Evolutionary conservation across 495 filamentous ascomycete species (phyloP), one percentile per base, ranked within the genome.

Genomic region (Astrothelium macrocarpum): DNA sequence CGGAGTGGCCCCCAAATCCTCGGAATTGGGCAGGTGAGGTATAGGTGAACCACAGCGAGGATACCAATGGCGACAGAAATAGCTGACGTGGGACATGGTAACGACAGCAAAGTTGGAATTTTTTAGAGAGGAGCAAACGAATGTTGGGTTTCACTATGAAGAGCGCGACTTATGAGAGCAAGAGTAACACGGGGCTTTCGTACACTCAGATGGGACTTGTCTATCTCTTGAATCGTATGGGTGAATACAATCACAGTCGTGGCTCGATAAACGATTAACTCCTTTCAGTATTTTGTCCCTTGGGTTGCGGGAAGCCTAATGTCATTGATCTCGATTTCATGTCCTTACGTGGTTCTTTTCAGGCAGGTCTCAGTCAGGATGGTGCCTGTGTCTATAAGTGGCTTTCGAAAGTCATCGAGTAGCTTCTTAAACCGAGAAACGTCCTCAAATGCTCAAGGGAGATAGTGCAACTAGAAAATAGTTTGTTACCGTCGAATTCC

Each of bases 51-150:
- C 1, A 78, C 72, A 1, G 68, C 70, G 53, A 79, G 73, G 49
- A 77, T 66, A 28, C 70, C 69, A 7, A 65, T 74, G 68, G 25
- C 76, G 71, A 65, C 76, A 73, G 66, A 76, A 64, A 60, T 78
- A 76, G 67, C 76, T 78, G 53, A 79, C 65, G 39, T 78, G 74
- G 62, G 73, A 75, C 46, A 76, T 63, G 34, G 79, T 75, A 16
- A 68, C 71, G 20, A 78, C 72, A 9, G 71, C 72, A 20, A 72
- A 75, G n/a, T 0, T 1, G 20, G 20, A 23, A 23, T 49, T 49
- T 23, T 49, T 14, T 39, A 14, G 14, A 39, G 34, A 14, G 34
- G 5, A 39, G 34, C 5, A 5, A 39, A 39, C 34, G 34, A 39
- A 14, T 5, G 34, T 14, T 5, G 34, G 14, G 34, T 39, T 5